Conservation (phyloP, 2,329 filamentous ascomycete genomes). For the Nectriaceae sp. region DNA sequence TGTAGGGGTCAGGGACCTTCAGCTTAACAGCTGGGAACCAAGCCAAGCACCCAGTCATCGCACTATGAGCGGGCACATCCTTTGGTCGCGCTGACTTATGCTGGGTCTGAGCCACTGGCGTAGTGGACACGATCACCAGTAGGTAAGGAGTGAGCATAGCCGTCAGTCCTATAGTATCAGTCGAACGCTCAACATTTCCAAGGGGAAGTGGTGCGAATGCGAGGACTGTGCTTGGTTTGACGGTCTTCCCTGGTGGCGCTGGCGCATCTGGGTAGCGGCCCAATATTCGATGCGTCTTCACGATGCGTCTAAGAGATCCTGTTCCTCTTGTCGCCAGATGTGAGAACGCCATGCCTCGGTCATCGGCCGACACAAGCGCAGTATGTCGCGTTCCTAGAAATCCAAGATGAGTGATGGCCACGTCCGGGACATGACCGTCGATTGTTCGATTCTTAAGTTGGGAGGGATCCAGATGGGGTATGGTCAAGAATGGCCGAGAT, state of each 20-base stretch:
- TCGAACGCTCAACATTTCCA: conserved; percentile 89
- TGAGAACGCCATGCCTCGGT: conserved; percentile 96
- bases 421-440: conserved; percentile 81
- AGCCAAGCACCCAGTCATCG: conserved; percentile 89
- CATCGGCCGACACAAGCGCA: conserved; percentile 91
- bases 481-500: conserved; percentile 85
- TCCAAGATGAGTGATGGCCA: conserved; percentile 84
- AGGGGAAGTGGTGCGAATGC: conserved; percentile 88
- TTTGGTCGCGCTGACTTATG: conserved; percentile 91
- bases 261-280: conserved; percentile 82
- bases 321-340: conserved; percentile 92
- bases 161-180: conserved; percentile 85
- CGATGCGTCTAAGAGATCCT: conserved; percentile 78
- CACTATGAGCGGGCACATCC: conserved; percentile 84
- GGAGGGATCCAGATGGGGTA: conserved; percentile 71
- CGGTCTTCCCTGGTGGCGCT: conserved; percentile 61
- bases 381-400: conserved; percentile 94
- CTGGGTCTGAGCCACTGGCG: conserved; percentile 92
- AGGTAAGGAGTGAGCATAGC: conserved; percentile 96
- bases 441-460: conserved; percentile 65
- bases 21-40: conserved; percentile 97
- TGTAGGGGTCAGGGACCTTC: conserved; percentile 70
- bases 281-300: conserved; percentile 88
- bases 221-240: conserved; percentile 92
- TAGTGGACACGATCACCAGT: conserved; percentile 95